Conservation (phyloP, 192 early-diverging fungal genomes). For the Linnemannia schmuckeri region DNA sequence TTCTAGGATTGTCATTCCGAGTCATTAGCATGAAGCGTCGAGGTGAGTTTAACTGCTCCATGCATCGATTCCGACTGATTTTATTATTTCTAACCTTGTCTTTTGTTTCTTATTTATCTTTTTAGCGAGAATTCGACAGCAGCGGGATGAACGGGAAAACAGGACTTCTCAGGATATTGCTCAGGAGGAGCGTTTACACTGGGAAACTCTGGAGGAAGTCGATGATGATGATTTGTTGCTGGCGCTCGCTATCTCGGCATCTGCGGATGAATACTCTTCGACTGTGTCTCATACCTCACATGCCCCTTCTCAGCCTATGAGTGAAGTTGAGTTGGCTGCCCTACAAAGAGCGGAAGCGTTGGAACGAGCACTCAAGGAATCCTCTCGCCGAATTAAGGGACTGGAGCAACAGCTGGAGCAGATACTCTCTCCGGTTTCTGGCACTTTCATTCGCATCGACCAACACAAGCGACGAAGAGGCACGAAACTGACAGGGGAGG, state of each 20-base stretch:
- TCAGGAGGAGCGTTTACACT: neutral
- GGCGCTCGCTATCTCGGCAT: neutral
- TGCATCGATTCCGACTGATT: too few species aligned
- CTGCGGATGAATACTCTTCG: neutral
- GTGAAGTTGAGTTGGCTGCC: too few species aligned
- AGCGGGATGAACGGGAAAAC: neutral
- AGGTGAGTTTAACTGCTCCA: too few species aligned
- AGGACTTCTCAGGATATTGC: neutral
- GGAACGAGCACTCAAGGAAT: neutral
- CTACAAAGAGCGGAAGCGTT: neutral
- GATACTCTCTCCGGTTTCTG: neutral
- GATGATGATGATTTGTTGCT: conserved; percentile 1
- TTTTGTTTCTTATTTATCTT: neutral
- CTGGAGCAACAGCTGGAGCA: too few species aligned
- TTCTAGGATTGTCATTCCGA: too few species aligned
- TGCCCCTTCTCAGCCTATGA: too few species aligned
- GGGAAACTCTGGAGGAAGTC: neutral
- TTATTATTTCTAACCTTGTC: too few species aligned
- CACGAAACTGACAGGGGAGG: conserved; percentile 14
- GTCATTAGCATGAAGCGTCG: neutral
- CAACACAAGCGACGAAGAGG: conserved; percentile 14
- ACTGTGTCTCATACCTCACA: too few species aligned
- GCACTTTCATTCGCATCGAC: neutral
- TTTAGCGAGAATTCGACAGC: neutral
- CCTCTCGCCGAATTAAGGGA: neutral